Conservation (phyloP, 352 stramenopile genomes). For the Thalassiosira gravida region DNA sequence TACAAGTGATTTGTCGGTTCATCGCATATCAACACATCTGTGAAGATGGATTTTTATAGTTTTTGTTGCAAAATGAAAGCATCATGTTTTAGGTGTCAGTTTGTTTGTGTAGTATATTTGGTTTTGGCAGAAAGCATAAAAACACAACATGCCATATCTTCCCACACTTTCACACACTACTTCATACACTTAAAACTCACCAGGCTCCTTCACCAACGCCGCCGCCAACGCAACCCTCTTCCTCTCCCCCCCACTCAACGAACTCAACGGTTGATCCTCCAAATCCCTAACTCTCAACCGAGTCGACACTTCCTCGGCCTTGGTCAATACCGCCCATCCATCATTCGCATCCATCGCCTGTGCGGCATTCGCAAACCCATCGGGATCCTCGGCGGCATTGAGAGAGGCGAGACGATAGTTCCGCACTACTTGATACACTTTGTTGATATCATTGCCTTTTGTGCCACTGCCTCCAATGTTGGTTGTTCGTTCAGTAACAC, state of each 20-base stretch:
- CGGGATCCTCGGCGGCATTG: conserved; percentile 57
- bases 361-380: conserved; percentile 65
- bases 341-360: conserved; percentile 70
- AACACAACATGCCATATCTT: too few species aligned
- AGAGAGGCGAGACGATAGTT: conserved; percentile 62
- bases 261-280: conserved; percentile 64
- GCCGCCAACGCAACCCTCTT: conserved; percentile 80
- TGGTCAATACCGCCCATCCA: conserved; percentile 78
- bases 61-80: too few species aligned
- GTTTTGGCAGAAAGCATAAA: too few species aligned
- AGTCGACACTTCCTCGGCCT: conserved; percentile 81
- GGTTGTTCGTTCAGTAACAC: conserved; percentile 38
- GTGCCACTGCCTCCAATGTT: not conserved
- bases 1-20: too few species aligned
- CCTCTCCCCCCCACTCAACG: conserved; percentile 77
- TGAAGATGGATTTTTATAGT: too few species aligned
- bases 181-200: conserved; percentile 78
- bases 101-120: too few species aligned
- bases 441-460: conserved; percentile 15
- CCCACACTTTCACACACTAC: too few species aligned
- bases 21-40: too few species aligned
- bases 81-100: too few species aligned
- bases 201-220: conserved; percentile 74
- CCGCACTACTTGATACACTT: conserved; percentile 69
- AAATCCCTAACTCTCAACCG: conserved; percentile 72